phyloP scores from a whole-genome alignment of 1,284 basidiomycete species.

The Rhodotorula sp. region DNA sequence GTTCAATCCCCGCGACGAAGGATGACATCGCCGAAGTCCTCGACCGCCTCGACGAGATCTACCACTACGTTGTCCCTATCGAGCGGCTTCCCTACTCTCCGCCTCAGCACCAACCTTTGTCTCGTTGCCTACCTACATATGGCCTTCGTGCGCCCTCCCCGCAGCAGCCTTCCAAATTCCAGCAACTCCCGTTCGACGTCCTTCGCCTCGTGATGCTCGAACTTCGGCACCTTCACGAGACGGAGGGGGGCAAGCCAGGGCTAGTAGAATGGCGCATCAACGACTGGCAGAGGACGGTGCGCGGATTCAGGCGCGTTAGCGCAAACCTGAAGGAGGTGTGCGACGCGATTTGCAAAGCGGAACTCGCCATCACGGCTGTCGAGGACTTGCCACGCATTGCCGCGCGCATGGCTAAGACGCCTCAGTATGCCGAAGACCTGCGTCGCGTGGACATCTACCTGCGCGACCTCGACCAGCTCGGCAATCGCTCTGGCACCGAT shows the following conservation, averaged over 20 bases:
- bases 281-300: neutral
- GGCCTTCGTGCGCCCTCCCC: too few relatives aligned
- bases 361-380: slow-evolving; percentile 14
- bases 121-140: neutral
- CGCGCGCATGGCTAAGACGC: neutral
- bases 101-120: neutral
- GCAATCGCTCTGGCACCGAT: neutral
- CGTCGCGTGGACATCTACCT: neutral
- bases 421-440: neutral
- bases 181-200: slow-evolving; percentile 19
- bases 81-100: neutral
- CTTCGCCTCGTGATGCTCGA: slow-evolving; percentile 21
- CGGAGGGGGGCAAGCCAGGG: neutral
- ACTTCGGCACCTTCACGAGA: slow-evolving; percentile 2
- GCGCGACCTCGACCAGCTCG: neutral
- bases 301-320: neutral
- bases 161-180: neutral
- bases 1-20: neutral
- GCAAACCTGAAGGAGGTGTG: neutral
- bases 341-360: neutral
- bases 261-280: neutral
- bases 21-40: neutral
- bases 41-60: neutral
- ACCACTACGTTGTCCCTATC: neutral
- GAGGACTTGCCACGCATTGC: neutral